Conservation (phyloP, 2,329 filamentous ascomycete genomes). For the Sporothrix phasma region DNA sequence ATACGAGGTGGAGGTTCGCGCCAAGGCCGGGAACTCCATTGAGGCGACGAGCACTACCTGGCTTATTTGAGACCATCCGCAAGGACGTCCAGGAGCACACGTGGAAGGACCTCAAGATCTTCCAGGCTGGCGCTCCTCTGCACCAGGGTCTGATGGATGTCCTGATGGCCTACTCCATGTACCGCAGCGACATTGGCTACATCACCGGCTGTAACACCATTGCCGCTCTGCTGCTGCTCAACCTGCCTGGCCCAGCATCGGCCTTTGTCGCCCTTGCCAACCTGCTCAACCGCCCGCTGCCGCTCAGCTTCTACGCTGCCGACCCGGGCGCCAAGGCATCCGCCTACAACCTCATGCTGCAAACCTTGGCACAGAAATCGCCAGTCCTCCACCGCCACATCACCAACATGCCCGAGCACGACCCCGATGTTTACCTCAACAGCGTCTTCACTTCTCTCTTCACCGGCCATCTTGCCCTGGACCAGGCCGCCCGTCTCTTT, state of each 20-base stretch:
- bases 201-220: constrained; percentile 66
- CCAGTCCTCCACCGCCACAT: constrained; percentile 55
- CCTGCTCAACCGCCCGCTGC: constrained; percentile 63
- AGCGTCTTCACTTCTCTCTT: constrained; percentile 56
- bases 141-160: constrained; percentile 61
- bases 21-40: constrained; percentile 40
- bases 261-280: constrained; percentile 68
- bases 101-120: constrained; percentile 64
- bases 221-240: constrained; percentile 63
- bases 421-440: constrained; percentile 46
- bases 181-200: constrained; percentile 72
- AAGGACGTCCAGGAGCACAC: constrained; percentile 54
- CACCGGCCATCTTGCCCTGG: constrained; percentile 52
- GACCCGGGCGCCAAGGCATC: constrained; percentile 59
- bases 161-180: constrained; percentile 70
- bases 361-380: constrained; percentile 56
- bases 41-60: constrained; percentile 46
- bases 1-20: constrained; percentile 48
- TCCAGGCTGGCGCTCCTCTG: constrained; percentile 55
- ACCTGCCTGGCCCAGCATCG: constrained; percentile 51
- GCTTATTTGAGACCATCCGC: constrained; percentile 54
- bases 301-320: constrained; percentile 63
- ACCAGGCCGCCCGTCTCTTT: constrained; percentile 64
- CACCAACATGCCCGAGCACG: constrained; percentile 36
- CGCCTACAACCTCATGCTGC: constrained; percentile 59